phyloP scores from a whole-genome alignment of 1,139 yeast genomes.

The Suhomyces guaymorum region DNA sequence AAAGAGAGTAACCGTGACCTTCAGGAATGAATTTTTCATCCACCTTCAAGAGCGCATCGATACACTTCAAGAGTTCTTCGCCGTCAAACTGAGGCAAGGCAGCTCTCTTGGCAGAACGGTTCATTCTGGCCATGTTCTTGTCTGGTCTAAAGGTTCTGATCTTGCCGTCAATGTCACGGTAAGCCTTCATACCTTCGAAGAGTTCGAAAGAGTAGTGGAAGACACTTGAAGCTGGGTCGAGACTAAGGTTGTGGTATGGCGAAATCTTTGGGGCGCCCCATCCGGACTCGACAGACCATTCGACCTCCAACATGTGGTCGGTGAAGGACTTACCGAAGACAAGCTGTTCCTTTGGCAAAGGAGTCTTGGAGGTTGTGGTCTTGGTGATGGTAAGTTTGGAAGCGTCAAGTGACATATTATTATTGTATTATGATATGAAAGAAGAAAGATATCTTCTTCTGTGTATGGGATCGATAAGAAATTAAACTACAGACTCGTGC shows the following conservation, averaged over 20 bases:
- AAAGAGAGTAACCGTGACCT: constrained; percentile 84
- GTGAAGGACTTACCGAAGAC: constrained; percentile 88
- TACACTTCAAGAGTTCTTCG: constrained; percentile 70
- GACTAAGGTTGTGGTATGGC: constrained; percentile 72
- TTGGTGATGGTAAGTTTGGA: constrained; percentile 61
- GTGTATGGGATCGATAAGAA: neutral
- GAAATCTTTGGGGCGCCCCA: constrained; percentile 86
- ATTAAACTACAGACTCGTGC: neutral
- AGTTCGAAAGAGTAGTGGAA: constrained; percentile 94
- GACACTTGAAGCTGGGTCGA: constrained; percentile 88
- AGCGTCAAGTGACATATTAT: constrained; percentile 56
- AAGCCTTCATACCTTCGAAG: constrained; percentile 96
- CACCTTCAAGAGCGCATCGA: constrained; percentile 69
- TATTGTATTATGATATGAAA: neutral
- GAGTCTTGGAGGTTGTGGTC: constrained; percentile 60
- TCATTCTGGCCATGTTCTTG: constrained; percentile 89
- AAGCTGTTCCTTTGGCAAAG: constrained; percentile 71
- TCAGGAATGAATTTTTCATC: constrained; percentile 81
- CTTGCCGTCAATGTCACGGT: constrained; percentile 65
- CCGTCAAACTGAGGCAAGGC: constrained; percentile 83
- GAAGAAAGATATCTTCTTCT: too few relatives aligned
- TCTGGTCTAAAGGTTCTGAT: constrained; percentile 87
- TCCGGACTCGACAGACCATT: constrained; percentile 76
- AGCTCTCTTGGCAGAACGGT: constrained; percentile 81
- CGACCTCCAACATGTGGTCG: constrained; percentile 84